These are phyloP conservation scores for Eucalyptus sideroxylon DNA, from an alignment of 345 rosid species.

Conservation along the genomic window DNA sequence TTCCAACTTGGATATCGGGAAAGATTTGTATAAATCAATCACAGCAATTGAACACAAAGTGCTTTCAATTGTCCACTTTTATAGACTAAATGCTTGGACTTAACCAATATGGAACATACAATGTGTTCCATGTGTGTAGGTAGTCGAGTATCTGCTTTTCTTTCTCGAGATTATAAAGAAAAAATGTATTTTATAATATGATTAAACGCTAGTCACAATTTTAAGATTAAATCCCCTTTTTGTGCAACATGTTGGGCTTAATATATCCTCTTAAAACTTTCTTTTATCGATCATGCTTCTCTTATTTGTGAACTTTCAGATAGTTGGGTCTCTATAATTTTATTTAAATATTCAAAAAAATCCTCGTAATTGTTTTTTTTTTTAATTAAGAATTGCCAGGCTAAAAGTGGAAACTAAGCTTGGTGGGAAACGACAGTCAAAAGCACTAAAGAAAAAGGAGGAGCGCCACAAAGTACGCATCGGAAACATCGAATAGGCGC, in stretches of 20 bases:
- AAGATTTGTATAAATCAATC: not conserved
- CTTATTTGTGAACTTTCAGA: fast-evolving
- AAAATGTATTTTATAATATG: fast-evolving
- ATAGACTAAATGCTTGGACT: too few species aligned
- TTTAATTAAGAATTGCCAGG: not conserved
- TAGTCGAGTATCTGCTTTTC: not conserved
- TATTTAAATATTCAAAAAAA: not conserved
- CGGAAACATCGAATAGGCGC: not conserved
- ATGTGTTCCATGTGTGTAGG: not conserved
- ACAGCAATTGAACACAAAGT: not conserved
- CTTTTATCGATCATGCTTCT: not conserved
- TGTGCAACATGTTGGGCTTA: not conserved
- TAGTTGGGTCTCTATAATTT: fast-evolving
- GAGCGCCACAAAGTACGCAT: not conserved
- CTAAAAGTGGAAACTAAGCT: not conserved
- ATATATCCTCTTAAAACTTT: not conserved
- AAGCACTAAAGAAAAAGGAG: not conserved
- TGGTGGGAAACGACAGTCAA: not conserved
- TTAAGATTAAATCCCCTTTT: not conserved
- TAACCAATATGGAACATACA: not conserved
- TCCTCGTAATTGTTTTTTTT: not conserved
- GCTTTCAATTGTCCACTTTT: not conserved
- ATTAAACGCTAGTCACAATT: fast-evolving
- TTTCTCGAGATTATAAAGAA: not conserved
- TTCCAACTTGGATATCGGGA: not conserved